phyloP scores from a whole-genome alignment of 768 basidiomycete species.

The Pleurotus djamor region DNA sequence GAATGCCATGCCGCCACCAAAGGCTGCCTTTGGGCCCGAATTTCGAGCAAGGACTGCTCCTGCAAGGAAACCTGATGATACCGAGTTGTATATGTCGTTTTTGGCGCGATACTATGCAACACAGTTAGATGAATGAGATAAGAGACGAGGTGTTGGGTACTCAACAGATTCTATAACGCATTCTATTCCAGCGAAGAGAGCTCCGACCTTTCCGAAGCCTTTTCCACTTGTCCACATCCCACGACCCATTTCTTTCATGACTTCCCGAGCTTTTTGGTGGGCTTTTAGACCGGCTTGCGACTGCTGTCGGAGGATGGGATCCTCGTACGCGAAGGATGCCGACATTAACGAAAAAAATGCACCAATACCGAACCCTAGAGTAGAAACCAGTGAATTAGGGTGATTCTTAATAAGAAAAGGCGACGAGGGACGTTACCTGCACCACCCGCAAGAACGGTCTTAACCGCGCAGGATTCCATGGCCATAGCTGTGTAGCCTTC shows the following conservation, averaged over 20 bases:
- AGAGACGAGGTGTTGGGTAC: conserved; percentile 26
- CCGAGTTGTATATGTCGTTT: conserved; percentile 92
- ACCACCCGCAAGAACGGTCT: conserved; percentile 77
- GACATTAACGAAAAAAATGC: conserved; percentile 98
- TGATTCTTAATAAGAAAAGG: conserved; percentile 12
- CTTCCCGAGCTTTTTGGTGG: conserved; percentile 76
- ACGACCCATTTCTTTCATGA: conserved; percentile 93
- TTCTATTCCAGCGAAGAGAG: conserved; percentile 92
- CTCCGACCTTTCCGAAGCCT: conserved; percentile 93
- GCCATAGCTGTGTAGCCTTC: conserved; percentile 66
- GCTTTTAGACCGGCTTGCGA: conserved; percentile 54
- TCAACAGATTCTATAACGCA: conserved; percentile 90
- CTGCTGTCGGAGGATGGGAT: conserved; percentile 75
- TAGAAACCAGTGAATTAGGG: conserved; percentile 2
- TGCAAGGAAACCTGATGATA: conserved; percentile 83
- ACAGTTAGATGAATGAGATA: background rate
- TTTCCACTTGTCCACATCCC: conserved; percentile 90
- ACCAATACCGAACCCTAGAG: conserved; percentile 83
- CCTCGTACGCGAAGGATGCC: conserved; percentile 92
- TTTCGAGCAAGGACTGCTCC: conserved; percentile 88
- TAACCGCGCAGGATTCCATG: conserved; percentile 86
- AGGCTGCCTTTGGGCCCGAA: conserved; percentile 80
- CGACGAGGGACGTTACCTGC: conserved; percentile 57
- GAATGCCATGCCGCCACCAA: conserved; percentile 90
- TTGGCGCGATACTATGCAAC: conserved; percentile 83